These are phyloP conservation scores for Croton setiger DNA, from an alignment of 441 rosid species.

Conservation along the genomic window DNA sequence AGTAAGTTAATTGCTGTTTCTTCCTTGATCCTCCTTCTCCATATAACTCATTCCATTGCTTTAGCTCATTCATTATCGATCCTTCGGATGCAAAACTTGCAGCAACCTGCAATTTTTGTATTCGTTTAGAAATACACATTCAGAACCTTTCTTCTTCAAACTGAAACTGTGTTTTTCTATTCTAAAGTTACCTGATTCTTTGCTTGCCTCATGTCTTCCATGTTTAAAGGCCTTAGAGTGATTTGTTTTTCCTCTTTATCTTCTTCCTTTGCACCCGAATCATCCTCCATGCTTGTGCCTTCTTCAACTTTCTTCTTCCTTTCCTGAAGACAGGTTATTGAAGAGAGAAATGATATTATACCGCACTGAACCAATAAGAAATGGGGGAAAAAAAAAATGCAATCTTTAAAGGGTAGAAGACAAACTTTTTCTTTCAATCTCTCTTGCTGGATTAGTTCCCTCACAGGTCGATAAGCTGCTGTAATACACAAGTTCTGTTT, in stretches of 20 bases:
- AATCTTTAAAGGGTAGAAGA: neutral
- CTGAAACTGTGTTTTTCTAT: too few species aligned
- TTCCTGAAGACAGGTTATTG: slow-evolving; percentile 29
- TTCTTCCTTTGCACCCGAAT: slow-evolving; percentile 43
- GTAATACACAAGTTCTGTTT: slow-evolving; percentile 86
- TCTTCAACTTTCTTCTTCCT: slow-evolving; percentile 53
- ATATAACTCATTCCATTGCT: slow-evolving; percentile 89
- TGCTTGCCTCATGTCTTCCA: slow-evolving; percentile 93
- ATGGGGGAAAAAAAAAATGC: too few species aligned
- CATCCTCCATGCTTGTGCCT: slow-evolving; percentile 49
- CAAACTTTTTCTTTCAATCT: slow-evolving; percentile 66
- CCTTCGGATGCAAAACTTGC: slow-evolving; percentile 91
- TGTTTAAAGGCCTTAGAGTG: slow-evolving; percentile 63
- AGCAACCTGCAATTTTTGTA: slow-evolving; percentile 55
- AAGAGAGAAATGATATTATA: slow-evolving; percentile 8
- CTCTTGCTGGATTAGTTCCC: slow-evolving; percentile 85
- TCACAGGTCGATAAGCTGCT: slow-evolving; percentile 92
- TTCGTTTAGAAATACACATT: neutral
- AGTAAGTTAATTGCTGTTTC: slow-evolving; percentile 88
- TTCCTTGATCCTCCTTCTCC: slow-evolving; percentile 98
- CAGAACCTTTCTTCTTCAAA: too few species aligned
- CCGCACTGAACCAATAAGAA: neutral
- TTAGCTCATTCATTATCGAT: slow-evolving; percentile 76
- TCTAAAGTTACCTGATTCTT: slow-evolving; percentile 79
- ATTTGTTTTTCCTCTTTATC: slow-evolving; percentile 55